Percentiles rank a stretch among this genome's conserved stretches.
Evolutionary conservation across 2,329 filamentous ascomycete genomes (phyloP).

Genomic region (Ambrosiella beaveri): DNA sequence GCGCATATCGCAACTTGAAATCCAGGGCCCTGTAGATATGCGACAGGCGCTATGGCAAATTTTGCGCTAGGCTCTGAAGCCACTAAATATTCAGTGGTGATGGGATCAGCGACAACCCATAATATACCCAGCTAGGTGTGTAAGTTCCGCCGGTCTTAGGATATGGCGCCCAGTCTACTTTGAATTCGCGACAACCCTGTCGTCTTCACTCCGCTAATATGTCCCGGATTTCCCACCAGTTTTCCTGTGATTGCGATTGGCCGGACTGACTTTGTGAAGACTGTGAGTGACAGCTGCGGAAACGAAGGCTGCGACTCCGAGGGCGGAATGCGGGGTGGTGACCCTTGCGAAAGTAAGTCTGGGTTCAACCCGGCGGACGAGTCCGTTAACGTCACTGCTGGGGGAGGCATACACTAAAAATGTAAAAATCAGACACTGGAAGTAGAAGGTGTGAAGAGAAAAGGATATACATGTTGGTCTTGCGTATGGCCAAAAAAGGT

Average conservation of each 20-base stretch:
- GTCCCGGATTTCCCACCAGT: conserved; percentile 12
- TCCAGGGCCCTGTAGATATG: not conserved
- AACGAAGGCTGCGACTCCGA: not conserved
- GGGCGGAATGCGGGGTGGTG: not conserved
- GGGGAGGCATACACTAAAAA: not conserved
- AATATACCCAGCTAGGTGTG: conserved; percentile 11
- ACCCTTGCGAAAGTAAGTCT: not conserved
- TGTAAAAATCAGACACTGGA: not conserved
- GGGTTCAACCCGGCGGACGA: not conserved
- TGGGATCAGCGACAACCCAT: not conserved
- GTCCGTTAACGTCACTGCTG: not conserved
- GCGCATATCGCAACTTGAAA: not conserved
- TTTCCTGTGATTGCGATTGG: not conserved
- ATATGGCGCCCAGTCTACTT: conserved; percentile 12
- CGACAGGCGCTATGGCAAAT: conserved; percentile 7
- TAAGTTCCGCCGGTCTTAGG: conserved; percentile 8
- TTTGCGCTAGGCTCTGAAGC: conserved; percentile 1
- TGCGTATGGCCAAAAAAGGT: not conserved
- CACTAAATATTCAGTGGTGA: not conserved
- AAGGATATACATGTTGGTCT: not conserved
- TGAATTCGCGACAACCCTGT: conserved; percentile 6
- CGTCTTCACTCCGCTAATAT: conserved; percentile 6
- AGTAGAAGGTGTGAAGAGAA: not conserved
- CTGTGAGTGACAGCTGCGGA: not conserved
- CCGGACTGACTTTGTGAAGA: not conserved